Base-by-base conservation (phyloP, 139 green algal species). In the Astrephomene gubernaculifera region DNA sequence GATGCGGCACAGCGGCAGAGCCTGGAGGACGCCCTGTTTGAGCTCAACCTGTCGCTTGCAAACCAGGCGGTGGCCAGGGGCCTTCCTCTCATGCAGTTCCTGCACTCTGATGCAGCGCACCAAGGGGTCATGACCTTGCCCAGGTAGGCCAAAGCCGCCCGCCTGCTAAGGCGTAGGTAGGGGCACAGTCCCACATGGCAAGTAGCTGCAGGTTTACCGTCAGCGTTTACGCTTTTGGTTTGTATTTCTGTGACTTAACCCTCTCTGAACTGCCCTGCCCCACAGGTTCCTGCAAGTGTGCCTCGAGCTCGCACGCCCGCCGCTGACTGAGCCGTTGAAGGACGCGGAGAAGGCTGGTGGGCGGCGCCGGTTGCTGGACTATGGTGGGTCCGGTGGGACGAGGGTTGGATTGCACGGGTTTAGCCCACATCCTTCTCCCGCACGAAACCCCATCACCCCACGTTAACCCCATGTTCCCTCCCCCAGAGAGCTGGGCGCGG, bases 241-340 rank as follows among this genome's bases (percentile, higher is more conserved):
- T n/a, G n/a, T n/a, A n/a, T n/a, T n/a, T n/a, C n/a, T n/a, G n/a
- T n/a, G n/a, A n/a, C n/a, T n/a, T n/a, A n/a, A n/a, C n/a, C n/a
- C n/a, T n/a, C n/a, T n/a, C n/a, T n/a, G n/a, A n/a, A n/a, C 49
- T 57, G 12, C 49, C 49, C 49, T 57, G 12, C 49, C 49, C 49
- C 49, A 27, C 76, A 83, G 76, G 76, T 83, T 83, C 76, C 76
- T 83, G 60, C 60, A 83, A 41, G 43, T 72, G 31, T 83, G 76
- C 41, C 76, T 83, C 19, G 76, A 72, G 76, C n/a, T 83, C 24
- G 60, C 76, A 0, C 76, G 57, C 29, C 76, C 76, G 60, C 60
- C 61, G 39, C 61, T 83, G 60, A 8, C 76, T 60, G 76, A 83
- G 60, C 76, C 76, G 1, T 14, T 83, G 19, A 33, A 33, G 38